Evolutionary conservation across 1,284 basidiomycete species (phyloP).

Genomic region (Phaffia rhodozyma): DNA sequence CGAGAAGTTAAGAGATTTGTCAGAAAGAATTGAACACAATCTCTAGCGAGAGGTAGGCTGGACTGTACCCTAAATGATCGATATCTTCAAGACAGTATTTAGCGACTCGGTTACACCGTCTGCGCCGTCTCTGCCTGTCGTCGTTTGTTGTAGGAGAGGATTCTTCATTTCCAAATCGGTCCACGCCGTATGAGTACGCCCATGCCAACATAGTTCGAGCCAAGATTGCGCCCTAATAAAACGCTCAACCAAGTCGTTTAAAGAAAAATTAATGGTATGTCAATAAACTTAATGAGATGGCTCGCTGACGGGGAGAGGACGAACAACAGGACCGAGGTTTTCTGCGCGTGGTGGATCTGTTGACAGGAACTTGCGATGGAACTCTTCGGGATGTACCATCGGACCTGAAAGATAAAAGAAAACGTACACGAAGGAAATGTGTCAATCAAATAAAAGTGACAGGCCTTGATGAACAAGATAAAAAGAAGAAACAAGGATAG

Average conservation of each 20-base stretch:
- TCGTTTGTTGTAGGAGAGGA: constrained; percentile 32
- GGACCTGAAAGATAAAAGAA: constrained; percentile 30
- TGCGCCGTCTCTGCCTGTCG: constrained; percentile 36
- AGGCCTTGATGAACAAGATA: background rate
- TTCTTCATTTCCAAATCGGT: constrained; percentile 51
- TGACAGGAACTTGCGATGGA: constrained; percentile 47
- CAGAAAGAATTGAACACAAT: background rate
- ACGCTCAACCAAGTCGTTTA: too few species aligned
- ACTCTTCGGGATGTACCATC: constrained; percentile 49
- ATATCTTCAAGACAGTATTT: constrained; percentile 62
- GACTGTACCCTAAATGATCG: constrained; percentile 40
- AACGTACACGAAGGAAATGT: constrained; percentile 5
- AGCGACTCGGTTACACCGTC: constrained; percentile 47
- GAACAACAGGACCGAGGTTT: constrained; percentile 40
- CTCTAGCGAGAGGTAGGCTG: background rate
- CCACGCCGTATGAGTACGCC: constrained; percentile 72
- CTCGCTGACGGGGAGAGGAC: background rate
- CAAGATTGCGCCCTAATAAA: constrained; percentile 31
- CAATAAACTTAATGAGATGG: background rate
- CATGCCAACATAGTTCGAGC: constrained; percentile 56
- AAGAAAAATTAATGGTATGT: background rate
- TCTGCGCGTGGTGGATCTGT: constrained; percentile 41
- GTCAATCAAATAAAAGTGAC: background rate
- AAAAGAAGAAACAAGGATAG: too few species aligned
- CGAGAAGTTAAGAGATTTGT: background rate